Conservation (phyloP, 495 filamentous ascomycete species). For the Parathielavia hyrcaniae region DNA sequence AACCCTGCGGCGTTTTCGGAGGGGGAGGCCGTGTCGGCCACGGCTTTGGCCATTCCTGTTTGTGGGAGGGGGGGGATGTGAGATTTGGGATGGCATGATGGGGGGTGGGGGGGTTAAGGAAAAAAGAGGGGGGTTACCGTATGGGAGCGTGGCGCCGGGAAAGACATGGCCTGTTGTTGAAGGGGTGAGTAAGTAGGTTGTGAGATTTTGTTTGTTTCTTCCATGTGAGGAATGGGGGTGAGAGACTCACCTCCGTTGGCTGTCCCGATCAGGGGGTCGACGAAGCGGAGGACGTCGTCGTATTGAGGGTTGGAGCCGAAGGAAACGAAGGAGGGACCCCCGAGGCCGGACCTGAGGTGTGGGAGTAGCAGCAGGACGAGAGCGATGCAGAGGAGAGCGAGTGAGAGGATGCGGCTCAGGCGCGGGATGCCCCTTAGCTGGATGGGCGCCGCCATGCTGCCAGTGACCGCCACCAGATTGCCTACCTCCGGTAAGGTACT, state of each 20-base stretch:
- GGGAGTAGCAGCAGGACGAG: conserved; percentile 29
- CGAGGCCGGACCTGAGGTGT: conserved; percentile 20
- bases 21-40: conserved; percentile 50
- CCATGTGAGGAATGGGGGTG: neutral
- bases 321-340: conserved; percentile 18
- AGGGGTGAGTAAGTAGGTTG: too few relatives aligned
- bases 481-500: too few relatives aligned
- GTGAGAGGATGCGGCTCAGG: conserved; percentile 31
- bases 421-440: conserved; percentile 35
- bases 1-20: conserved; percentile 61
- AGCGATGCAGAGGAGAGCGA: conserved; percentile 28
- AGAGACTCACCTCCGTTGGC: conserved; percentile 48
- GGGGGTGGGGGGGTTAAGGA: neutral
- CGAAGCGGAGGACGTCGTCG: conserved; percentile 36
- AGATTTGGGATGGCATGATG: neutral
- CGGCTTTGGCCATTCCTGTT: conserved; percentile 60
- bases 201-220: neutral
- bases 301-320: conserved; percentile 16
- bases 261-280: conserved; percentile 57
- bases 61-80: conserved; percentile 15
- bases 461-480: too few relatives aligned
- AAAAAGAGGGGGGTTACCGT: conserved; percentile 46
- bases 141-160: conserved; percentile 63
- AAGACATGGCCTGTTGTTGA: conserved; percentile 60
- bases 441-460: conserved; percentile 22